phyloP scores from a whole-genome alignment of 208 protist species.

The Trichomonas tenax region DNA sequence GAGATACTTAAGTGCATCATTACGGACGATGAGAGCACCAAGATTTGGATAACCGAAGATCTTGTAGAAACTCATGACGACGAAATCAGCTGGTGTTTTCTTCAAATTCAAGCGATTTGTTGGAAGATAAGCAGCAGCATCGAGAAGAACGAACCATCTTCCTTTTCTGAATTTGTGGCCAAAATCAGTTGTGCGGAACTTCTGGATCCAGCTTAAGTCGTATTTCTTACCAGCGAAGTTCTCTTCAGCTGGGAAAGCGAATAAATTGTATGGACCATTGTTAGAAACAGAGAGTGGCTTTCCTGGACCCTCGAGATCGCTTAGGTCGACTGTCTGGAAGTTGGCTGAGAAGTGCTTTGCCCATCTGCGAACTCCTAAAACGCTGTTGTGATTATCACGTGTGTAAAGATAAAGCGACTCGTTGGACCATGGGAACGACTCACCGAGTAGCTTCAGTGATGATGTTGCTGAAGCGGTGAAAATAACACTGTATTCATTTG shows the following conservation, averaged over 20 bases:
- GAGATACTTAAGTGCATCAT: slow-evolving; percentile 18
- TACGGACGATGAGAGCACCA: slow-evolving; percentile 20
- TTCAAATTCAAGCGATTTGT: not conserved
- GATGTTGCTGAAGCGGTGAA: slow-evolving; percentile 22
- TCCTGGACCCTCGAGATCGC: not conserved
- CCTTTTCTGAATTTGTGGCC: not conserved
- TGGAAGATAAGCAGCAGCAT: slow-evolving; percentile 20
- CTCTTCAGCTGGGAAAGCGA: slow-evolving; percentile 23
- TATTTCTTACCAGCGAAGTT: slow-evolving; percentile 25
- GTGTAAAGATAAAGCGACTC: slow-evolving; percentile 18
- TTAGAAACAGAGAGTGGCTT: not conserved
- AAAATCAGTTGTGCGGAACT: not conserved
- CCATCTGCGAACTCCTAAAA: slow-evolving; percentile 16
- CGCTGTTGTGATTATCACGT: slow-evolving; percentile 23
- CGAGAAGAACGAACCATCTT: not conserved
- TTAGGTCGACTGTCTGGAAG: not conserved
- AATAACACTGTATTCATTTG: slow-evolving; percentile 13
- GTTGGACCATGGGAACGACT: slow-evolving; percentile 23
- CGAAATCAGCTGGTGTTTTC: slow-evolving; percentile 21
- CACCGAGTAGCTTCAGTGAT: slow-evolving; percentile 16
- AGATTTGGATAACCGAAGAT: slow-evolving; percentile 23
- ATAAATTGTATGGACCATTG: not conserved
- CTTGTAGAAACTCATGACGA: slow-evolving; percentile 27
- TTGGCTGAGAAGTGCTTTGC: not conserved
- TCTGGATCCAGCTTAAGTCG: not conserved